Conservation (phyloP, 805 yeast species). For the Suhomyces pyralidae region DNA sequence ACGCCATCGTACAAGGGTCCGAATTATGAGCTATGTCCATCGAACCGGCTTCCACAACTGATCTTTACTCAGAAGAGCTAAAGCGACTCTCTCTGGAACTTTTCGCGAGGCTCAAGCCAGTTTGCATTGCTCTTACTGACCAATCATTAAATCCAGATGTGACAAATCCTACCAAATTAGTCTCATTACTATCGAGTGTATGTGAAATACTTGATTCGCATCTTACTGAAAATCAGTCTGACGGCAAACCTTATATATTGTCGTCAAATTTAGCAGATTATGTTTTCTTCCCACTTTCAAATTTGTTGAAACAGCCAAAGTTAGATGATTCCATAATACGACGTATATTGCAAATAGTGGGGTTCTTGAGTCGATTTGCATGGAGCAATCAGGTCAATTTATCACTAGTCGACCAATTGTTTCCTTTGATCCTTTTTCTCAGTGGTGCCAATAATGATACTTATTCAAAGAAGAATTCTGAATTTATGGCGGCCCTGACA, state of each 20-base stretch:
- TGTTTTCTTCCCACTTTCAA: conserved; percentile 38
- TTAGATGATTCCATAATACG: conserved; percentile 19
- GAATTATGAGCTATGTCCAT: background rate
- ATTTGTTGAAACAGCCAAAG: conserved; percentile 25
- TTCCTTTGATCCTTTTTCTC: conserved; percentile 28
- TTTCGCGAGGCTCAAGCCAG: conserved; percentile 27
- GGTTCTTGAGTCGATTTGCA: conserved; percentile 24
- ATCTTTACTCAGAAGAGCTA: conserved; percentile 5
- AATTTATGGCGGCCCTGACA: conserved; percentile 17
- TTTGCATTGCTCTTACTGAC: conserved; percentile 24
- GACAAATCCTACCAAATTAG: background rate
- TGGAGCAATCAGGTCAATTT: conserved; percentile 27
- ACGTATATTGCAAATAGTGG: conserved; percentile 26
- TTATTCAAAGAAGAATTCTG: conserved; percentile 2
- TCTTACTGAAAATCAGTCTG: background rate
- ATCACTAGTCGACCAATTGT: conserved; percentile 32
- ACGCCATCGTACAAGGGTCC: background rate
- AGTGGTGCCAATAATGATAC: conserved; percentile 12
- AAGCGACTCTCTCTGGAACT: conserved; percentile 21
- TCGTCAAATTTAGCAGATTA: conserved; percentile 38
- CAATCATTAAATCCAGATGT: background rate
- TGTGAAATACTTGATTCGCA: conserved; percentile 14
- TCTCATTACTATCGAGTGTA: background rate
- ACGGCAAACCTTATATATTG: conserved; percentile 16
- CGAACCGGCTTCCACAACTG: background rate